phyloP scores from a whole-genome alignment of 2,329 filamentous ascomycete genomes.

The Colletotrichum truncatum region DNA sequence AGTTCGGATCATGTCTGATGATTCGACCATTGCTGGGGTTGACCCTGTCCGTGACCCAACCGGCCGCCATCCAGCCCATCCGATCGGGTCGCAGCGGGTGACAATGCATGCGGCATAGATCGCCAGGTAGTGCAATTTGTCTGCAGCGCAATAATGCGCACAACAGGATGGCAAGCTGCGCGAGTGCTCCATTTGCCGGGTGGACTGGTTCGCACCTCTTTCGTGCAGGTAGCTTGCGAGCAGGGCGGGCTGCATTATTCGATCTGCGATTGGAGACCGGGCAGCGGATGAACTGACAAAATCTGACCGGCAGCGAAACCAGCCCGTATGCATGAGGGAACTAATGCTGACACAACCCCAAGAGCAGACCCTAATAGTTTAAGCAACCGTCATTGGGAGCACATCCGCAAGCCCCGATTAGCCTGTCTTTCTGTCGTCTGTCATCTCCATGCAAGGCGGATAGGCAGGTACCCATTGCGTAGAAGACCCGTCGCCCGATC shows the following conservation, averaged over 20 bases:
- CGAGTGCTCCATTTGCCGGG: background rate
- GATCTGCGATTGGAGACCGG: slow-evolving; percentile 13
- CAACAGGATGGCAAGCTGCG: background rate
- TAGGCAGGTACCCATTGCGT: slow-evolving; percentile 21
- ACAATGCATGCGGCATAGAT: slow-evolving; percentile 7
- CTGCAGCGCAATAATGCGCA: slow-evolving; percentile 9
- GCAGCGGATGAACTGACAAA: background rate
- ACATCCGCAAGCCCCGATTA: background rate
- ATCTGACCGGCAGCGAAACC: background rate
- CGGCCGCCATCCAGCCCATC: background rate
- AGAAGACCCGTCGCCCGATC: background rate
- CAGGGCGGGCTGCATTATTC: slow-evolving; percentile 23
- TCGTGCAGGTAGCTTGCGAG: background rate
- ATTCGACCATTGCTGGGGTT: slow-evolving; percentile 4
- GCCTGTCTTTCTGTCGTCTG: background rate
- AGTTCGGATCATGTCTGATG: slow-evolving; percentile 24
- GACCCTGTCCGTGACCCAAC: slow-evolving; percentile 20
- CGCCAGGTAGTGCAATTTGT: slow-evolving; percentile 5
- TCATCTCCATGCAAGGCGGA: slow-evolving; percentile 6
- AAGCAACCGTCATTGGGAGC: background rate
- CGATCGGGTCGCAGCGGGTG: slow-evolving; percentile 9
- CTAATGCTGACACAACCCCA: background rate
- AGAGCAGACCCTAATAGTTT: background rate
- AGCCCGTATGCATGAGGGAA: background rate
- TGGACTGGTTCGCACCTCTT: slow-evolving; percentile 16